Evolutionary conservation across 768 basidiomycete species (phyloP), one percentile per base, ranked within the genome.

Genomic region (Russula emetica): DNA sequence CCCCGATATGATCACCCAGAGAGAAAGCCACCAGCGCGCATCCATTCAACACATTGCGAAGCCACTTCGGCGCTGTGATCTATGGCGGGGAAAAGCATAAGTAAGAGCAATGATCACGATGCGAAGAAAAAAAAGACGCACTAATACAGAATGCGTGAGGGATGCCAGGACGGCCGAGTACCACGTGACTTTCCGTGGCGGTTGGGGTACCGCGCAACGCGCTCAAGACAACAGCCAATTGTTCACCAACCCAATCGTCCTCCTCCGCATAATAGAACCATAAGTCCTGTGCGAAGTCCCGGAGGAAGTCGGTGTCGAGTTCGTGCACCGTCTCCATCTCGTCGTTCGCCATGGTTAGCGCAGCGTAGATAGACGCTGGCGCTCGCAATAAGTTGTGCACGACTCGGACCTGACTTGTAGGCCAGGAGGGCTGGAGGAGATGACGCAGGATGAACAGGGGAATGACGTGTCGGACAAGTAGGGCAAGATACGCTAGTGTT

Each of bases 191-290:
- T 49, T 71, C 73, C 5, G 75, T 73, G 24, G 76, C n/a, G n/a
- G n/a, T n/a, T n/a, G n/a, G n/a, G n/a, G 86, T 73, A 5, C 70
- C 72, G 3, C 67, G 70, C 40, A 86, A 66, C 14, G 38, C 52
- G 18, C 44, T 30, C 49, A 66, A 32, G 18, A 89, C 74, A 7
- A 67, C 62, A 20, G 77, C 73, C 63, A 78, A 81, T 58, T 87
- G 78, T 55, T 78, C 74, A 9, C 85, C 86, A 45, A 92, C 85
- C 88, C 89, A 91, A 51, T 80, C 81, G 70, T 91, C 89, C 7
- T 74, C 36, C 44, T 81, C 76, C 3, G 83, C 88, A 74, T 84
- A 89, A 70, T 84, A 86, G 22, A 87, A 74, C 69, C 76, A 81
- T 20, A 83, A 38, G 10, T 71, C 66, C 66, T 77, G 75, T 18